Base-by-base conservation (phyloP, 352 stramenopile genomes). In the Phytophthora sojae region DNA sequence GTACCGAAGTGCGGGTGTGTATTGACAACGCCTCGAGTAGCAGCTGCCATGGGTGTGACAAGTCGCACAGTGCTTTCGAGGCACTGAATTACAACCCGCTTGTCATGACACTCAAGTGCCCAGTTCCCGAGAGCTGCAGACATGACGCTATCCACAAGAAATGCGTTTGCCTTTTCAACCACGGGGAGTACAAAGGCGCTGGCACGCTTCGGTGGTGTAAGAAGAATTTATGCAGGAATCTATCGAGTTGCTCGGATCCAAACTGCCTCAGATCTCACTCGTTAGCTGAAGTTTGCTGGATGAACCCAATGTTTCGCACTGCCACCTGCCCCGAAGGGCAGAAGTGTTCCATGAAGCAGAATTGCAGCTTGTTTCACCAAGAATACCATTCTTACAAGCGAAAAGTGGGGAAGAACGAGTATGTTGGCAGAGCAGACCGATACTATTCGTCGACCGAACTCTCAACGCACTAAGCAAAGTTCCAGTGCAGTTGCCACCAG, bases 1-100 rank as follows among this genome's bases (percentile, higher is more conserved):
- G 45, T 52, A 52, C 45, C 45, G 6, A 52, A 52, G 45, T n/a
- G n/a, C 17, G 45, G 30, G 45, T 52, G 11, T 52, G 45, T 52
- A 8, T 19, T 12, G 19, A 30, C 1, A 4, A 11, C n/a, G 23
- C 17, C 14, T 15, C 45, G 45, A 30, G 26, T 30, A 30, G 26
- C 26, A 6, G 26, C 5, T 30, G 26, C 5, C 26, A 6, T 5
- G 26, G 26, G 2, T 52, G 45, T 25, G n/a, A 15, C 23, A n/a
- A 52, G n/a, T 52, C 45, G 3, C 45, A 52, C 9, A 52, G 45
- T 12, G 23, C 0, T 25, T 25, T 52, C 0, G 45, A 52, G n/a
- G 45, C 45, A 25, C 19, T 52, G 9, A 15, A n/a, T 8, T 52
- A 26, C 45, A 52, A 52, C 19, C 45, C 45, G 15, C 45, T 52